Percentiles rank a stretch among this genome's conserved stretches.
phyloP scores from a whole-genome alignment of 1,284 basidiomycete species.

The Tetrapyrgos nigripes region DNA sequence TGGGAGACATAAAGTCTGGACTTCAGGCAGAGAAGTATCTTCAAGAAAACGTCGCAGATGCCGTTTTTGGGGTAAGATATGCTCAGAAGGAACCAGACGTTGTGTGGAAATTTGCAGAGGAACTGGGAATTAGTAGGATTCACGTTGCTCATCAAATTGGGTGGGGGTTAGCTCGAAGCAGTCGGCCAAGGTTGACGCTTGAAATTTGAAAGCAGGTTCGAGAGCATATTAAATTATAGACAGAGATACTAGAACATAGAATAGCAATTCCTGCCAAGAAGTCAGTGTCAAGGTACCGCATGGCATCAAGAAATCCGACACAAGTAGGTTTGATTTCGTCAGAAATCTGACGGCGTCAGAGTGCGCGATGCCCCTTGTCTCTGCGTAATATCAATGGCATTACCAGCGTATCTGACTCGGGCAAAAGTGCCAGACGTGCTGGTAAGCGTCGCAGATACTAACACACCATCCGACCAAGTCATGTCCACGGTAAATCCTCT shows the following conservation, averaged over 20 bases:
- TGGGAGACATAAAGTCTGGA: conserved; percentile 68
- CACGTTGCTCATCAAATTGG: conserved; percentile 55
- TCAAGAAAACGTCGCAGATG: conserved; percentile 59
- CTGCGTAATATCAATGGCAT: not conserved
- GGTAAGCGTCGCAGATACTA: conserved; percentile 14
- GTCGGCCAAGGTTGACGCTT: too few species aligned
- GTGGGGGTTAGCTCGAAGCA: too few species aligned
- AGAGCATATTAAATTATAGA: too few species aligned
- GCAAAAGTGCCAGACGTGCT: conserved; percentile 12
- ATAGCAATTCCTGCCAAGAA: too few species aligned
- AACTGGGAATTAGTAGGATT: conserved; percentile 53
- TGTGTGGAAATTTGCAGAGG: conserved; percentile 60
- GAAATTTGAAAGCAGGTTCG: too few species aligned
- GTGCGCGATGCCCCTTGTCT: too few species aligned
- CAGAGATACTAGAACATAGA: too few species aligned
- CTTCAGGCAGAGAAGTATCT: conserved; percentile 68
- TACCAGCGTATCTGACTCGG: conserved; percentile 12
- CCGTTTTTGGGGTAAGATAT: conserved; percentile 56
- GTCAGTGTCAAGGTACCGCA: too few species aligned
- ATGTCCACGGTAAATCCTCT: conserved; percentile 21
- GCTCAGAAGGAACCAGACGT: conserved; percentile 64
- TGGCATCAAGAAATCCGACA: too few species aligned
- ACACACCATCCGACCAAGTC: conserved; percentile 15
- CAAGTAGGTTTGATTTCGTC: too few species aligned
- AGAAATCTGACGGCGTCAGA: too few species aligned